Percentiles rank a stretch among this genome's conserved stretches.
These are phyloP conservation scores for Aspergillus amoenus DNA, from an alignment of 2,329 filamentous ascomycete genomes.

Conservation along the genomic window DNA sequence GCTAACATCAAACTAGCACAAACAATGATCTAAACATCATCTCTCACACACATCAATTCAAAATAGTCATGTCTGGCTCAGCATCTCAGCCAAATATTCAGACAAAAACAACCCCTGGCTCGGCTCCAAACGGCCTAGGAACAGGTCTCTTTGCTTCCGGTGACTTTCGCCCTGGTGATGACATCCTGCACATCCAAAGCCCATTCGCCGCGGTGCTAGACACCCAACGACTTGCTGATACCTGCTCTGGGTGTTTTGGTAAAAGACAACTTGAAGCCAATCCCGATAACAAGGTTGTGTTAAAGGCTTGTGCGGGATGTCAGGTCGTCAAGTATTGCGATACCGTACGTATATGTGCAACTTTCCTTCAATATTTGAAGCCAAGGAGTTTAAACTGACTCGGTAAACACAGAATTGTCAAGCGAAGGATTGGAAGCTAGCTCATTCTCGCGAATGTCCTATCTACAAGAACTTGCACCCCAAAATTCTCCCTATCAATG, in stretches of 20 bases:
- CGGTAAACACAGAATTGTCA: constrained; percentile 53
- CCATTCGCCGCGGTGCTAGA: constrained; percentile 58
- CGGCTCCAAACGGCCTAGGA: constrained; percentile 39
- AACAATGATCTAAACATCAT: background rate
- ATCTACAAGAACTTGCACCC: constrained; percentile 49
- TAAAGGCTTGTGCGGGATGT: constrained; percentile 60
- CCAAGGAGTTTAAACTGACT: background rate
- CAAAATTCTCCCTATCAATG: constrained; percentile 53
- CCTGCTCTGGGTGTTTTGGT: constrained; percentile 59
- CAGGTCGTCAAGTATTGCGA: constrained; percentile 60
- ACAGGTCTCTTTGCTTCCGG: constrained; percentile 56
- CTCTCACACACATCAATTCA: background rate
- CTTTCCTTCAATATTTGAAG: background rate
- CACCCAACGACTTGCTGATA: constrained; percentile 50
- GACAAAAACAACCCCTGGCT: constrained; percentile 25
- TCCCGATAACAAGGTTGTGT: constrained; percentile 9
- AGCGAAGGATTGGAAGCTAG: constrained; percentile 56
- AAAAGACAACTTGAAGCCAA: constrained; percentile 30
- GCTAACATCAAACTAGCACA: too few species aligned
- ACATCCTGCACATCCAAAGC: constrained; percentile 50
- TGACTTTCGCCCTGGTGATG: constrained; percentile 49
- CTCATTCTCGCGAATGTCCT: constrained; percentile 61
- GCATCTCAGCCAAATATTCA: background rate
- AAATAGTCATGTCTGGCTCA: background rate
- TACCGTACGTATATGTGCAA: constrained; percentile 45